These are phyloP conservation scores for Tricholoma flavovirens DNA, from an alignment of 768 basidiomycete genomes.

Conservation along the genomic window DNA sequence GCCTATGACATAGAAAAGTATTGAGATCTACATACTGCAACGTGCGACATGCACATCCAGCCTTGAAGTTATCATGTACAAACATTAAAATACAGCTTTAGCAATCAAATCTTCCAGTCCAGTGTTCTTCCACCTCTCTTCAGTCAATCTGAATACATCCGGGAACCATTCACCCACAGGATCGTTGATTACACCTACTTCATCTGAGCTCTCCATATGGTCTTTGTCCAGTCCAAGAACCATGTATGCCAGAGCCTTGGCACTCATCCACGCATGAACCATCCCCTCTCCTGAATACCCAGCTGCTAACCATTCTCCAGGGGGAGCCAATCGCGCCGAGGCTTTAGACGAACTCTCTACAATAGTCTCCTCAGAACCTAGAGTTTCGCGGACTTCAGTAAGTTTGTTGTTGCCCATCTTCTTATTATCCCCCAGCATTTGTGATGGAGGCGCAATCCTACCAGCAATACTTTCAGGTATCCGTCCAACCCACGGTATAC, in stretches of 20 bases:
- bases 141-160: conserved; percentile 38
- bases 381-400: background rate
- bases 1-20: too few species aligned
- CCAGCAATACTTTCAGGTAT: conserved; percentile 46
- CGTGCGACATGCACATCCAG: too few species aligned
- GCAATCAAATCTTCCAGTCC: conserved; percentile 32
- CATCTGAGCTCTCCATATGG: background rate
- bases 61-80: background rate
- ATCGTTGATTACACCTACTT: conserved; percentile 6
- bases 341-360: background rate
- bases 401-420: background rate
- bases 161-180: conserved; percentile 42
- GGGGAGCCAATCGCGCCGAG: conserved; percentile 17
- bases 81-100: background rate
- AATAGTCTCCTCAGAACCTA: background rate
- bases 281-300: conserved; percentile 73
- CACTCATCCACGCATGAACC: conserved; percentile 64
- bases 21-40: too few species aligned
- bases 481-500: conserved; percentile 65
- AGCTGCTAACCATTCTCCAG: conserved; percentile 70
- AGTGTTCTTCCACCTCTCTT: conserved; percentile 42
- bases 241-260: conserved; percentile 55
- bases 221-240: conserved; percentile 36
- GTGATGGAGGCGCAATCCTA: conserved; percentile 20
- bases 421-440: background rate